A percentile compares a stretch with the other conserved stretches of the same genome.
phyloP scores from a whole-genome alignment of 1,139 yeast genomes.

The Geotrichum cucujoidarum region DNA sequence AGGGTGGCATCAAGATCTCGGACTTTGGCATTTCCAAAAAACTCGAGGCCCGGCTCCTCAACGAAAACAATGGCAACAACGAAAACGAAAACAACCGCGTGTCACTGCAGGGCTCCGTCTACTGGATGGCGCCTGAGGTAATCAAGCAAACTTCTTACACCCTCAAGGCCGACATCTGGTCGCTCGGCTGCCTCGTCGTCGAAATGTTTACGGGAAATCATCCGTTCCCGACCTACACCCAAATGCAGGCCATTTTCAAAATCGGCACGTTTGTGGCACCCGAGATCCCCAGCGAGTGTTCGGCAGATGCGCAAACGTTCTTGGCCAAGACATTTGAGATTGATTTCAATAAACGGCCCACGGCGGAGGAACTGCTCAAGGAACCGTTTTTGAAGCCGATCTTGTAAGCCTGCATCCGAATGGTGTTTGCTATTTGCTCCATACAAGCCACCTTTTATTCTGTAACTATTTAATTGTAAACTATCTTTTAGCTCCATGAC shows the following conservation, averaged over 20 bases:
- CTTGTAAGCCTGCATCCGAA: slow-evolving; percentile 4
- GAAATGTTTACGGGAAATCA: slow-evolving; percentile 95
- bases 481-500: not conserved
- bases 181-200: slow-evolving; percentile 82
- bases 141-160: slow-evolving; percentile 88
- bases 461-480: not conserved
- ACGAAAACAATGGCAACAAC: too few species aligned
- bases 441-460: not conserved
- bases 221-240: slow-evolving; percentile 89
- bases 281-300: slow-evolving; percentile 67
- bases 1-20: slow-evolving; percentile 86
- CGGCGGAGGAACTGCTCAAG: slow-evolving; percentile 62
- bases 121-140: slow-evolving; percentile 99
- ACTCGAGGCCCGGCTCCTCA: slow-evolving; percentile 41
- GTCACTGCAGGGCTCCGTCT: slow-evolving; percentile 87
- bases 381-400: slow-evolving; percentile 43
- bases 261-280: slow-evolving; percentile 81
- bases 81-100: slow-evolving; percentile 58
- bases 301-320: slow-evolving; percentile 64
- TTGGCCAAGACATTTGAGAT: slow-evolving; percentile 63
- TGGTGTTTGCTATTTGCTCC: not conserved
- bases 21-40: slow-evolving; percentile 92
- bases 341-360: slow-evolving; percentile 67
- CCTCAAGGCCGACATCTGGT: slow-evolving; percentile 91
- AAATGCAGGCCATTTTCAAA: slow-evolving; percentile 92